phyloP scores from a whole-genome alignment of 2,329 filamentous ascomycete genomes.

The Ceratocystis diversiconidia region DNA sequence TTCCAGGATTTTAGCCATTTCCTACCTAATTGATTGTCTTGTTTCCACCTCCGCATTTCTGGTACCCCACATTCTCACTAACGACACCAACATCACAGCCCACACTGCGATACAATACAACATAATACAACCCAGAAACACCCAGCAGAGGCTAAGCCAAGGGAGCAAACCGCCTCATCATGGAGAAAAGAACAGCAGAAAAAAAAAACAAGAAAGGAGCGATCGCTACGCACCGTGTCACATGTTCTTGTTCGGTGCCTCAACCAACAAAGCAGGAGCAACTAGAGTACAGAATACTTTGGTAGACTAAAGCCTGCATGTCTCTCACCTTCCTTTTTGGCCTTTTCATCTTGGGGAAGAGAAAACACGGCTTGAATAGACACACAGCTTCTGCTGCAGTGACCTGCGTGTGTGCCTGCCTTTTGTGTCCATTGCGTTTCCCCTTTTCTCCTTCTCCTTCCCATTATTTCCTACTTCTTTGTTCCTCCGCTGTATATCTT shows the following conservation, averaged over 20 bases:
- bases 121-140: not conserved
- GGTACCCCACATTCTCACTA: not conserved
- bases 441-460: not conserved
- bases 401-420: conserved; percentile 1
- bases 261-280: not conserved
- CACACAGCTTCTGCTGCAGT: not conserved
- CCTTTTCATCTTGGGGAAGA: not conserved
- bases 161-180: not conserved
- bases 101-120: not conserved
- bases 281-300: not conserved
- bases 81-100: not conserved
- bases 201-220: not conserved
- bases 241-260: not conserved
- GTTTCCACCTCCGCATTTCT: not conserved
- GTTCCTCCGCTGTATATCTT: not conserved
- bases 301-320: not conserved
- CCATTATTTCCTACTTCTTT: not conserved
- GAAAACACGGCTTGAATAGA: not conserved
- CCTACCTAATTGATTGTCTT: not conserved
- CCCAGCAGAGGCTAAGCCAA: not conserved
- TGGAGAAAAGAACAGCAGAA: not conserved
- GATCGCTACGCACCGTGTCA: not conserved
- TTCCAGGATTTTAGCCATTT: not conserved
- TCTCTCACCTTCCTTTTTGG: not conserved
- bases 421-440: not conserved